Evolutionary conservation across 768 basidiomycete genomes (phyloP).

Genomic region (Podaxis mareebaensis): DNA sequence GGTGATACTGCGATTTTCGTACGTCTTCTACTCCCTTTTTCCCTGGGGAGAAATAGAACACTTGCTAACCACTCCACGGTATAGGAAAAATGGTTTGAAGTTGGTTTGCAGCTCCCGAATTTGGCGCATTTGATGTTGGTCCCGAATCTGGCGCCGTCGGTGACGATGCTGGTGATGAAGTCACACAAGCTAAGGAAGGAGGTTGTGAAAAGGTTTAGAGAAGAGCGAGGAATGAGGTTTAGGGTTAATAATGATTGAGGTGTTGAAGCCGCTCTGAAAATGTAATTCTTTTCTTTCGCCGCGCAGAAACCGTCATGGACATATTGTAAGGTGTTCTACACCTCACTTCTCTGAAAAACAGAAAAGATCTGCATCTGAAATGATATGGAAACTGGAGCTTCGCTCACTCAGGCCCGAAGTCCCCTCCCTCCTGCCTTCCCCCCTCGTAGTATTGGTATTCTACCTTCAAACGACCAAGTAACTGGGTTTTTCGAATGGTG

Average conservation of each 20-base stretch:
- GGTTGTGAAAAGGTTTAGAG: neutral
- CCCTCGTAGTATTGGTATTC: no score
- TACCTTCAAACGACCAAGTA: no score
- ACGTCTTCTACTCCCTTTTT: neutral
- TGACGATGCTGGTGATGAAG: neutral
- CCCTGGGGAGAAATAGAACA: neutral
- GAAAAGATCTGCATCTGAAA: no score
- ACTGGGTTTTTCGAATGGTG: no score
- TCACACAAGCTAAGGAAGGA: neutral
- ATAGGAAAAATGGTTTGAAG: neutral
- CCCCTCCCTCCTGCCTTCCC: no score
- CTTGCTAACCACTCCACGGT: neutral
- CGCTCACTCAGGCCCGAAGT: no score
- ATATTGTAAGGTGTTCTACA: no score
- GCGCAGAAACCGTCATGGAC: no score
- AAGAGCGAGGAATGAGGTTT: neutral
- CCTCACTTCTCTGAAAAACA: no score
- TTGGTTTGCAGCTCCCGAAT: slow-evolving; percentile 1
- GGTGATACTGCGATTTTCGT: neutral
- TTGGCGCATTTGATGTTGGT: neutral
- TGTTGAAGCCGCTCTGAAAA: neutral
- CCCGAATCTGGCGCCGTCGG: neutral
- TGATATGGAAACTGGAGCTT: no score
- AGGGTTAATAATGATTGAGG: neutral
- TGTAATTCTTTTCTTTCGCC: neutral